Percentiles rank a stretch among this genome's conserved stretches.
These are phyloP conservation scores for Globisporangium nodosum DNA, from an alignment of 352 stramenopile species.

Conservation along the genomic window DNA sequence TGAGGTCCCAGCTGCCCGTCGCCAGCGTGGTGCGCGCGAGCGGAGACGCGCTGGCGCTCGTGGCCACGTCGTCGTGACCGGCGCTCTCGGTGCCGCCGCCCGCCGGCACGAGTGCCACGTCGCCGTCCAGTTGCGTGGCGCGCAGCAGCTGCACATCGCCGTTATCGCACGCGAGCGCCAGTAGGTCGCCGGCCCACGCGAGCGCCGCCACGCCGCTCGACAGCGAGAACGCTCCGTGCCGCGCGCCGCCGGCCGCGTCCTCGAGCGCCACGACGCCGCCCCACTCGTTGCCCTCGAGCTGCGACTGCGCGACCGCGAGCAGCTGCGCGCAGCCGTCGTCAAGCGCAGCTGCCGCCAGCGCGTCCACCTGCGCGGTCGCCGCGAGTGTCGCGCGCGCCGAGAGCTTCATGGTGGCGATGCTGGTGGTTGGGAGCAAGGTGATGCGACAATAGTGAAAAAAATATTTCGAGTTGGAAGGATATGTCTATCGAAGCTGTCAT, in stretches of 20 bases:
- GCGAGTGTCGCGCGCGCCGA: conserved; percentile 16
- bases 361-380: conserved; percentile 39
- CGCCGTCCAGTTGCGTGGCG: conserved; percentile 26
- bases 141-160: conserved; percentile 54
- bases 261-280: conserved; percentile 51
- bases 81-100: conserved; percentile 9
- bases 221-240: conserved; percentile 36
- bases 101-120: conserved; percentile 32
- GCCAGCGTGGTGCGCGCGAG: conserved; percentile 44
- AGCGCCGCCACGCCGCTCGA: conserved; percentile 42
- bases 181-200: conserved; percentile 52
- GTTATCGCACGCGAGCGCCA: conserved; percentile 67
- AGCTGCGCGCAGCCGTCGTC: conserved; percentile 23
- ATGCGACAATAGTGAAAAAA: neutral
- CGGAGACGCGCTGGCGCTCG: conserved; percentile 35
- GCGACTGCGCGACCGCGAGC: conserved; percentile 59
- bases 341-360: conserved; percentile 19
- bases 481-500: no score
- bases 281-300: conserved; percentile 76
- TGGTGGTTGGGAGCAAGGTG: neutral
- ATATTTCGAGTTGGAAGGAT: no score
- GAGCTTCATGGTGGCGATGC: neutral
- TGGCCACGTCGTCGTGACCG: conserved; percentile 72
- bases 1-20: conserved; percentile 66
- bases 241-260: conserved; percentile 31